Base-by-base conservation (phyloP, 1,284 basidiomycete genomes). In the Austropuccinia psidii region DNA sequence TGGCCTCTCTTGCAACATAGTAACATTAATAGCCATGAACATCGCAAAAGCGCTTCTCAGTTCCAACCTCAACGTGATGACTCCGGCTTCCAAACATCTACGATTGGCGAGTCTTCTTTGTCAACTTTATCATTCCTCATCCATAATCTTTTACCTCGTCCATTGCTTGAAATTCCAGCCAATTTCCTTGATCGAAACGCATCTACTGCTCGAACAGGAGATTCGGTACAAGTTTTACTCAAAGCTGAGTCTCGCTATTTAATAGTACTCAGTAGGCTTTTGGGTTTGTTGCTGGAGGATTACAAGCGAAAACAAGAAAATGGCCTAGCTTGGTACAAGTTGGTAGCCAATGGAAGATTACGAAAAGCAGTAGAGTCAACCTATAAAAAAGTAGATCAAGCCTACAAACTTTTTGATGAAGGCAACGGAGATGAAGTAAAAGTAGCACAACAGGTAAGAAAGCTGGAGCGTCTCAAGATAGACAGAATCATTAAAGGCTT, bases 241-340 rank as follows among this genome's bases (percentile, higher is more conserved):
- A 50, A 50, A 11, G 62, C 62, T 45, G 62, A 65, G n/a, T 49
- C 47, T 6, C 62, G 45, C 17, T 65, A 65, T 45, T 21, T 65
- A 19, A 35, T 47, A 43, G 62, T 49, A 8, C 31, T 65, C 2
- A 35, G n/a, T 24, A 47, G 33, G 27, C 47, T 65, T 45, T 31
- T 65, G 6, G 45, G 17, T 1, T 65, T 33, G 15, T 65, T 65
- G 31, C 39, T 50, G n/a, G 33, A 6, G 27, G 9, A 35, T 31
- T 37, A 65, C 33, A 21, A 37, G 2, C 13, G 4, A 21, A 37
- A 5, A 31, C 45, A 5, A 13, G 2, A 35, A n/a, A 35, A 49
- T 33, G 43, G 50, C 50, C 62, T 17, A 0, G 15, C 47, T 4
- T 43, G 62, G 24, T 47, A 49, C 45, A 50, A 35, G 9, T 47